Evolutionary conservation across 2,329 filamentous ascomycete species (phyloP), one percentile per base, ranked within the genome.

Genomic region (Xylaria sp.): DNA sequence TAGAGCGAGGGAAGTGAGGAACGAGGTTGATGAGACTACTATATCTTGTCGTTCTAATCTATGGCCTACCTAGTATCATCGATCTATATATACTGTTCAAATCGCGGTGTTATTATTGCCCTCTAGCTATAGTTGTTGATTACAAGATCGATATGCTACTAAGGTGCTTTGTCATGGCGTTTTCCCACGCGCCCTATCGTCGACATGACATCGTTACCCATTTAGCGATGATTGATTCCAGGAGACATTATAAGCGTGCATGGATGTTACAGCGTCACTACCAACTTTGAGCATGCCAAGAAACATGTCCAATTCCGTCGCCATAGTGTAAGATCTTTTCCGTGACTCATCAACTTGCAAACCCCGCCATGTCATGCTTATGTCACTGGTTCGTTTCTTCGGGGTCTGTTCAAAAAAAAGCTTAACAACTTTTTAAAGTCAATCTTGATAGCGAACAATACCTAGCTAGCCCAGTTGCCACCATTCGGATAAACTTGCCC

Each of bases 71-170:
- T 23, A 13, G n/a, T n/a, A n/a, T 4, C 37, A 9, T 38, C n/a
- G n/a, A 27, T 29, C 13, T 49, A 48, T 60, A 60, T 43, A 55
- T 55, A 23, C 19, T 21, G 10, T 27, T 43, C 9, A 40, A 35
- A 7, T n/a, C 10, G 17, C 19, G 13, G 25, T 33, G n/a, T 27
- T 25, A 38, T n/a, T n/a, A 25, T 43, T 21, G 1, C 21, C 29
- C 27, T 17, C 37, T 25, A 13, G 27, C 13, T 25, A 23, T 25
- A 33, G 25, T 25, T 21, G 13, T 55, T 60, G 58, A 44, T 56
- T 56, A 60, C 46, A 33, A 31, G 46, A 8, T 15, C 9, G 3
- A 17, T 23, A 21, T 46, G 17, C 23, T 13, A 6, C 40, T 9
- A 23, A 31, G 25, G 8, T 35, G 38, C 35, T 56, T 56, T 46